A percentile compares a stretch with the other conserved stretches of the same genome.
Conservation (phyloP, 148 eudicot genomes). For the Talinum fruticosum region DNA sequence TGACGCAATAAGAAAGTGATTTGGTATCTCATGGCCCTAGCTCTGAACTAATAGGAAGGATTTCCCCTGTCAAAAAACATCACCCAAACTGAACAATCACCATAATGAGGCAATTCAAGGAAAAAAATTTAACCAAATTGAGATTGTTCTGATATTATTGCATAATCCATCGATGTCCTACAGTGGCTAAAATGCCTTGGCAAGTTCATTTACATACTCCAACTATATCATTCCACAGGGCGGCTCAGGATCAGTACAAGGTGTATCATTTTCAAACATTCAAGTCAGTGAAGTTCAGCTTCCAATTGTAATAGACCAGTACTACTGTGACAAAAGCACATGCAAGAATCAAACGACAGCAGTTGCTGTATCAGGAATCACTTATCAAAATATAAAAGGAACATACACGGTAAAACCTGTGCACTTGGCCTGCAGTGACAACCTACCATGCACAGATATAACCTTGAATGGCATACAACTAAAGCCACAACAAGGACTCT, state of each 20-base stretch:
- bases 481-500: slow-evolving; percentile 55
- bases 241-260: slow-evolving; percentile 84
- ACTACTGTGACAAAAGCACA: slow-evolving; percentile 71
- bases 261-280: slow-evolving; percentile 74
- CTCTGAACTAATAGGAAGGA: neutral
- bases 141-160: neutral
- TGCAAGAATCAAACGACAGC: slow-evolving; percentile 84
- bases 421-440: slow-evolving; percentile 90
- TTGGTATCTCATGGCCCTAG: neutral
- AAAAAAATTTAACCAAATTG: neutral
- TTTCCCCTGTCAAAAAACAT: no score
- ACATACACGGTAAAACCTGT: slow-evolving; percentile 93
- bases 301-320: slow-evolving; percentile 90
- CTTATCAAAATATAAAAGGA: slow-evolving; percentile 69
- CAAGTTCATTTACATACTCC: slow-evolving; percentile 2
- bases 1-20: neutral
- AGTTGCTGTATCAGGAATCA: slow-evolving; percentile 76
- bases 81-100: no score
- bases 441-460: slow-evolving; percentile 74
- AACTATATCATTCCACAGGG: slow-evolving; percentile 52
- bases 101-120: neutral
- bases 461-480: slow-evolving; percentile 61
- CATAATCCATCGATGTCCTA: neutral
- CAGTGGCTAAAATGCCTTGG: slow-evolving; percentile 5
- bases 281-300: slow-evolving; percentile 75